These are phyloP conservation scores for Cladorrhinum sp. DNA, from an alignment of 2,329 filamentous ascomycete genomes.

Conservation along the genomic window DNA sequence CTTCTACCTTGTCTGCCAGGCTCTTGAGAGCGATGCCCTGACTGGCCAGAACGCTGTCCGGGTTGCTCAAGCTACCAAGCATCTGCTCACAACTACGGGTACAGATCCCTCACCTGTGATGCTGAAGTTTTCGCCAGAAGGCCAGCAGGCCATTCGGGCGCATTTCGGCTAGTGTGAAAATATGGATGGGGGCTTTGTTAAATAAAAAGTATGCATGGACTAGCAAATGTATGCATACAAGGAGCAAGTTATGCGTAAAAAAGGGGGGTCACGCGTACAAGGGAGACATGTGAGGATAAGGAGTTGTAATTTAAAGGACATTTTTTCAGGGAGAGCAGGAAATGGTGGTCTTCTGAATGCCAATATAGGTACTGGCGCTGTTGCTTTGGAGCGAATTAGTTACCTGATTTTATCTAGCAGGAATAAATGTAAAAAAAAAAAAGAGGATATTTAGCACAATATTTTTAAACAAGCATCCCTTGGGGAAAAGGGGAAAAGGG, in stretches of 20 bases:
- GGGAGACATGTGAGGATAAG: not conserved
- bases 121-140: slow-evolving; percentile 67
- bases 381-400: not conserved
- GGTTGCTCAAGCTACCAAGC: slow-evolving; percentile 75
- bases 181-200: not conserved
- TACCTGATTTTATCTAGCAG: not conserved
- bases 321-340: not conserved
- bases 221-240: too few species aligned
- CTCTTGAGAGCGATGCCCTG: slow-evolving; percentile 85
- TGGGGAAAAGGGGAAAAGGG: not conserved
- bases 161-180: slow-evolving; percentile 63
- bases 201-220: not conserved
- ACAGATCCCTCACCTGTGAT: slow-evolving; percentile 75
- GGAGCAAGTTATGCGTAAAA: too few species aligned
- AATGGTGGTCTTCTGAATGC: not conserved
- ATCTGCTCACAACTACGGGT: slow-evolving; percentile 68
- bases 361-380: not conserved
- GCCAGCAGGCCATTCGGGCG: slow-evolving; percentile 74
- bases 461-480: not conserved
- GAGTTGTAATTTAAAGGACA: not conserved
- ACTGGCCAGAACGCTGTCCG: slow-evolving; percentile 77
- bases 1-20: slow-evolving; percentile 82
- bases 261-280: not conserved
- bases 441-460: not conserved
- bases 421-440: not conserved